Evolutionary conservation across 306 rosid species (phyloP), one percentile per base, ranked within the genome.

Genomic region (Inga oerstediana): DNA sequence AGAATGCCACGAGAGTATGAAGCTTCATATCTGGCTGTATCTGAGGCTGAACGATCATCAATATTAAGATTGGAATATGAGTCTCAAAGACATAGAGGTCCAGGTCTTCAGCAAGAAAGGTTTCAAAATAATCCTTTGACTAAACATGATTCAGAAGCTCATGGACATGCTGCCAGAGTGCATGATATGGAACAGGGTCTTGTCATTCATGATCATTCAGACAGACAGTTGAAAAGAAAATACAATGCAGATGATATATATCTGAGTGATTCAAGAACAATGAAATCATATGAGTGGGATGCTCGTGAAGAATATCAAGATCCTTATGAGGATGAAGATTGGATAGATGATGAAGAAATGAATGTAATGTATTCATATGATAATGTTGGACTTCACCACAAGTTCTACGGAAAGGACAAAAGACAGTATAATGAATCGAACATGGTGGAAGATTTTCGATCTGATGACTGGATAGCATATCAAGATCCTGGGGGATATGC

Each of bases 41-140:
- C 90, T 19, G 90, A 89, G 72, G 86, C 83, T 81, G 74, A 72
- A 76, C 92, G 83, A 22, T 51, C 59, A 43, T 79, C 89, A 78
- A 82, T 56, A 76, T 75, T 80, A 78, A 93, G 90, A 85, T 77
- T 87, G 32, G 94, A 93, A 74, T 87, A 88, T 87, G 93, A 87
- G 71, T 82, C 86, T 81, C 88, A 84, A 79, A 91, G 92, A 84
- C 88, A 88, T 77, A 88, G 86, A 30, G 88, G 83, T 84, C 72
- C 76, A 77, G 87, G 91, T 82, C 79, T 61, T 86, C 91, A 81
- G 72, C 86, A 89, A 80, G 97, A 86, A 84, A 93, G 94, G 85
- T 84, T 81, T 81, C 91, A 81, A 43, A 75, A 65, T 72, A 74
- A 89, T 81, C 85, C 90, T 77, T 30, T 83, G 79, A 75, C 91